Evolutionary conservation across 106 monocot genomes (phyloP).

Genomic region (Platanthera zijinensis): DNA sequence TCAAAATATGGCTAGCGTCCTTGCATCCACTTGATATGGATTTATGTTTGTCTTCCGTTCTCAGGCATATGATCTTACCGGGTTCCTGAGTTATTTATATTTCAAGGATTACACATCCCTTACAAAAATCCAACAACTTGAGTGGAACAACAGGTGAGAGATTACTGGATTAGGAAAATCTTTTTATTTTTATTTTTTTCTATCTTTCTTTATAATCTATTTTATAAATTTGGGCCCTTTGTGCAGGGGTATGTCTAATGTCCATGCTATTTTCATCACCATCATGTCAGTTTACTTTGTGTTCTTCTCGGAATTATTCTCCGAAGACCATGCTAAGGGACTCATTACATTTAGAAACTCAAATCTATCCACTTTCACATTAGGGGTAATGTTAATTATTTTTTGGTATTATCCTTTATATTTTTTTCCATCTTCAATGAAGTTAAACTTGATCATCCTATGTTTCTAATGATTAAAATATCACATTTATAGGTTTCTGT

Average conservation of each 20-base stretch:
- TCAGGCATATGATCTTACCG: constrained; percentile 69
- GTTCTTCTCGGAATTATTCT: constrained; percentile 62
- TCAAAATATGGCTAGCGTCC: no score
- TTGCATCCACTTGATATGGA: no score
- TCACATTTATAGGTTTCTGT: constrained; percentile 56
- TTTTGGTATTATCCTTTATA: neutral
- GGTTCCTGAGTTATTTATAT: constrained; percentile 51
- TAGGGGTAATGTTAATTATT: constrained; percentile 40
- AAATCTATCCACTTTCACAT: constrained; percentile 52
- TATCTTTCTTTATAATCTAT: neutral
- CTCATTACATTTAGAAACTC: constrained; percentile 58
- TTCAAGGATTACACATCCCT: constrained; percentile 59
- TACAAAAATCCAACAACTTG: constrained; percentile 67
- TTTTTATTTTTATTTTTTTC: neutral
- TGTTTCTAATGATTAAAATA: neutral
- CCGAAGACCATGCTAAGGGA: constrained; percentile 10
- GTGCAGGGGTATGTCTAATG: constrained; percentile 90
- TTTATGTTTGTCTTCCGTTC: neutral
- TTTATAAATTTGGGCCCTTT: neutral
- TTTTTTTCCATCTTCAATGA: neutral
- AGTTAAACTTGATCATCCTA: constrained; percentile 3
- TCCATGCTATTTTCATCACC: constrained; percentile 84
- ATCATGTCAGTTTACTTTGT: constrained; percentile 68
- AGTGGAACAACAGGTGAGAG: constrained; percentile 81
- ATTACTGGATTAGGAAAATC: neutral